These are phyloP conservation scores for Backusella tuberculispora DNA, from an alignment of 192 early-diverging fungal species.

Conservation along the genomic window DNA sequence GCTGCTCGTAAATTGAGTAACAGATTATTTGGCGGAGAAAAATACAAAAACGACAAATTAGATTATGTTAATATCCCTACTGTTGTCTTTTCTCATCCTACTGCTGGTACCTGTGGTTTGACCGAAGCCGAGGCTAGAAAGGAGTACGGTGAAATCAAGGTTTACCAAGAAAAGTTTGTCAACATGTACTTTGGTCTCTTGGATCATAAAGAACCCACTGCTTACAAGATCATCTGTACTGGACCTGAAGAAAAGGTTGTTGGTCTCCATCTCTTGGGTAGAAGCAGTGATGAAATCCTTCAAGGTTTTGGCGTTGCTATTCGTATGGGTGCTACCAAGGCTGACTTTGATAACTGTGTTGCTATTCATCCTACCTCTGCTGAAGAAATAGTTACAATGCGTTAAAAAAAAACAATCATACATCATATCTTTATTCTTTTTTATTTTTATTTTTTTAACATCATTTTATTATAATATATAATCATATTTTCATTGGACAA, in stretches of 20 bases:
- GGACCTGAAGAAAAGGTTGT: slow-evolving; percentile 94
- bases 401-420: slow-evolving; percentile 47
- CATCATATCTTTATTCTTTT: neutral
- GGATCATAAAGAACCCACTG: slow-evolving; percentile 85
- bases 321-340: slow-evolving; percentile 98
- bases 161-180: slow-evolving; percentile 84
- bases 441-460: neutral
- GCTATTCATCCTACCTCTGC: slow-evolving; percentile 97
- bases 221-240: slow-evolving; percentile 88
- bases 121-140: slow-evolving; percentile 80
- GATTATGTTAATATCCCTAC: slow-evolving; percentile 96
- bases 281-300: slow-evolving; percentile 85
- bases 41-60: slow-evolving; percentile 75
- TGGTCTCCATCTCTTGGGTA: slow-evolving; percentile 91
- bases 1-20: slow-evolving; percentile 90
- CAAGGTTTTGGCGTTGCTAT: slow-evolving; percentile 97
- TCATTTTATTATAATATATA: neutral
- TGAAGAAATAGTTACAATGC: slow-evolving; percentile 77
- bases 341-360: slow-evolving; percentile 92
- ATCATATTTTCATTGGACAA: neutral
- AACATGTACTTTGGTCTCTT: slow-evolving; percentile 90
- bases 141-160: slow-evolving; percentile 80
- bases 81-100: slow-evolving; percentile 94
- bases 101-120: slow-evolving; percentile 83
- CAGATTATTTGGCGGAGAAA: slow-evolving; percentile 84